These are phyloP conservation scores for Lactifluus piperatus DNA, from an alignment of 768 basidiomycete species.

Conservation along the genomic window DNA sequence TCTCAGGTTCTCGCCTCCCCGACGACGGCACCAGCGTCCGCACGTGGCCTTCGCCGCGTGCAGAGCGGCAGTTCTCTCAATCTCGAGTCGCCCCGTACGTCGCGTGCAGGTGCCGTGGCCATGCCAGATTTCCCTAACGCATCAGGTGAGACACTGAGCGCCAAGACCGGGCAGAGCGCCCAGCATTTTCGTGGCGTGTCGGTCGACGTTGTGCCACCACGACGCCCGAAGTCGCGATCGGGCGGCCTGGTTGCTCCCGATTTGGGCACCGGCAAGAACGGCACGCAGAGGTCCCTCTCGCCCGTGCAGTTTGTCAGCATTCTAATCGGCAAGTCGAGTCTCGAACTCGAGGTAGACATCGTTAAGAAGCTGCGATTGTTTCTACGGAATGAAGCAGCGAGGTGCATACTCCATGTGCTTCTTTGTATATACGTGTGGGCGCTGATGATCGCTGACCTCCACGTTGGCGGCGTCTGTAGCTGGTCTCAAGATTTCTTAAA, in stretches of 20 bases:
- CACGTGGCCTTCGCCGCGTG: conserved; percentile 54
- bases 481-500: conserved; percentile 87
- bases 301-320: conserved; percentile 62
- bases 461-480: conserved; percentile 31
- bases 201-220: conserved; percentile 40
- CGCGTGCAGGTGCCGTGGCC: conserved; percentile 22
- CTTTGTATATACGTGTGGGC: neutral
- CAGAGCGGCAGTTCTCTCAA: conserved; percentile 66
- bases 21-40: conserved; percentile 34
- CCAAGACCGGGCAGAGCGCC: neutral
- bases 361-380: conserved; percentile 83
- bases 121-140: conserved; percentile 13
- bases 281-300: conserved; percentile 50
- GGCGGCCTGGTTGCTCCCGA: conserved; percentile 30
- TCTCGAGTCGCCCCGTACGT: conserved; percentile 39
- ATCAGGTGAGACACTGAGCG: neutral
- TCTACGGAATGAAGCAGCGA: conserved; percentile 86
- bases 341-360: conserved; percentile 72
- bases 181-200: conserved; percentile 52
- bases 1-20: conserved; percentile 41
- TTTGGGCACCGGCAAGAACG: conserved; percentile 30
- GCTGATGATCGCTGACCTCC: conserved; percentile 7
- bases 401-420: conserved; percentile 31
- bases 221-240: conserved; percentile 43
- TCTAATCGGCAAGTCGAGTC: conserved; percentile 58